phyloP scores from a whole-genome alignment of 192 early-diverging fungal genomes.

The Umbelopsis isabellina region DNA sequence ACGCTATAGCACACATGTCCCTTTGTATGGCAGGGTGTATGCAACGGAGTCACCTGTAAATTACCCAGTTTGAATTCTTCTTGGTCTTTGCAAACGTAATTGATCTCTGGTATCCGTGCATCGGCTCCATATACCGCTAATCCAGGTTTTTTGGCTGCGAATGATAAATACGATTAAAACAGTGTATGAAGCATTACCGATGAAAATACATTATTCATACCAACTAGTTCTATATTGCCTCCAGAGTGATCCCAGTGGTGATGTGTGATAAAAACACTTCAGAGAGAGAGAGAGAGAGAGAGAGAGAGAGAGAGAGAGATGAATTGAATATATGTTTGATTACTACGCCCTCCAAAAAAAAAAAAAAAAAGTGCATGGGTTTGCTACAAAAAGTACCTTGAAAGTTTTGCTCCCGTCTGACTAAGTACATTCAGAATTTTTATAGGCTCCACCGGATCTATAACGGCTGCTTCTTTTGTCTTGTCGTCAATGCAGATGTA shows the following conservation, averaged over 20 bases:
- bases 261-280: constrained; percentile 81
- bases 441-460: constrained; percentile 86
- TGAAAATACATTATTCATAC: constrained; percentile 18
- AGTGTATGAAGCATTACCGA: background rate
- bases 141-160: constrained; percentile 49
- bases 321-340: too few relatives aligned
- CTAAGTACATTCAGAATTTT: constrained; percentile 66
- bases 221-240: constrained; percentile 70
- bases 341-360: too few relatives aligned
- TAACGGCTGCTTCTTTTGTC: constrained; percentile 67
- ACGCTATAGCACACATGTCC: constrained; percentile 88
- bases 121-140: constrained; percentile 86
- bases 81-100: constrained; percentile 68
- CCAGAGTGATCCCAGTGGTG: constrained; percentile 91
- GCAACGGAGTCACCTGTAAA: constrained; percentile 69
- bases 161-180: background rate
- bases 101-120: constrained; percentile 81
- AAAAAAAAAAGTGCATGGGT: too few relatives aligned
- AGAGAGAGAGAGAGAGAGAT: too few relatives aligned
- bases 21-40: constrained; percentile 87
- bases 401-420: constrained; percentile 53
- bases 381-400: constrained; percentile 33
- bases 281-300: constrained; percentile 10
- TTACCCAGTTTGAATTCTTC: constrained; percentile 78
- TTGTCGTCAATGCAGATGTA: constrained; percentile 80